Evolutionary conservation across 192 early-diverging fungal species (phyloP).

Genomic region (Phlyctochytrium arcticum): DNA sequence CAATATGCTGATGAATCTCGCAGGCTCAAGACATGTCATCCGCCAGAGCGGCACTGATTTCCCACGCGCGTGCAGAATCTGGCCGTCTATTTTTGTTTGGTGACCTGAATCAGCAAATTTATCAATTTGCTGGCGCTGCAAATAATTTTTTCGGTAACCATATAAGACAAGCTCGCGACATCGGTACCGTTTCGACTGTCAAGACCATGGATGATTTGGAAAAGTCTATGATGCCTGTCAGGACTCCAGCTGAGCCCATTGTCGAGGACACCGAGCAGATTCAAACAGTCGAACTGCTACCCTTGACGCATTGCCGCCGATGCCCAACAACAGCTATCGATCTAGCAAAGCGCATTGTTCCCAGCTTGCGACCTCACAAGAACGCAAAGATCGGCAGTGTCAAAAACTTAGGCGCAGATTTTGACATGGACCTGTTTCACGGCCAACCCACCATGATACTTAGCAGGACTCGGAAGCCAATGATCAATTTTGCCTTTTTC

Average conservation of each 20-base stretch:
- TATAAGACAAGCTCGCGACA: too few relatives aligned
- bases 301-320: constrained; percentile 16
- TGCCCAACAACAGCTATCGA: constrained; percentile 14
- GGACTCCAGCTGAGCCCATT: too few relatives aligned
- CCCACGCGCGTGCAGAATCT: neutral
- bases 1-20: neutral
- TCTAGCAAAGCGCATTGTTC: constrained; percentile 14
- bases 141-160: constrained; percentile 6
- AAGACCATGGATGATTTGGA: too few relatives aligned
- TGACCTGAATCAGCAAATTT: constrained; percentile 17
- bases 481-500: constrained; percentile 22
- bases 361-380: neutral
- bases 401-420: neutral
- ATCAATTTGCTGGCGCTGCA: constrained; percentile 17
- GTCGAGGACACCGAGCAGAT: too few relatives aligned
- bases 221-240: too few relatives aligned
- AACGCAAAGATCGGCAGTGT: neutral
- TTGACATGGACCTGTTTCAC: neutral
- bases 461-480: neutral
- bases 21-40: constrained; percentile 29
- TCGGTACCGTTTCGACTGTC: too few relatives aligned
- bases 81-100: constrained; percentile 19
- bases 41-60: constrained; percentile 7
- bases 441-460: constrained; percentile 5
- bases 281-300: constrained; percentile 1